Evolutionary conservation across 2,329 filamentous ascomycete species (phyloP), one percentile per base, ranked within the genome.

Genomic region (Ramichloridium luteum): DNA sequence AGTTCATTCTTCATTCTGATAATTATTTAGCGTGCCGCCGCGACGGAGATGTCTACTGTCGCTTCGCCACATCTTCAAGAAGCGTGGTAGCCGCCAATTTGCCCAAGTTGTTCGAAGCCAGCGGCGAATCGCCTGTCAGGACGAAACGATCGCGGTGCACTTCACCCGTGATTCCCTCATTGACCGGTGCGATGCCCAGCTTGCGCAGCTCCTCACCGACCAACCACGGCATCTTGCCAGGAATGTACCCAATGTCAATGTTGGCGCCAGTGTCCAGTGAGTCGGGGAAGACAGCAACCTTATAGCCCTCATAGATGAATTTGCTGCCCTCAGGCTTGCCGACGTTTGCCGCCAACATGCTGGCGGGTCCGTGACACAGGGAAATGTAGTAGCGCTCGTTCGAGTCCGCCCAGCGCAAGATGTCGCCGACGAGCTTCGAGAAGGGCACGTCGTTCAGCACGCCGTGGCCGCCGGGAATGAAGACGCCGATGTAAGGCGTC

Each of bases 161-260:
- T 17, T 38, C 32, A 13, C 41, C 39, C 5, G 41, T 44, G 16
- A 42, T 44, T 3, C 31, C 31, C 5, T 25, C 30, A 27, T 44
- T 42, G 12, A 44, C 23, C 5, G 34, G 36, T 16, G 23, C 31
- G 13, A 44, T 29, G 8, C 39, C 41, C 9, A 36, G 28, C 34
- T 42, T 40, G 4, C 34, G 28, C 12, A 44, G 37, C 13, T 40
- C 27, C 28, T 44, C 41, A 6, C 41, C 41, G 2, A 44, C 41
- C 9, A 42, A 28, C 41, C 39, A 44, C 9, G 32, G 37, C 41
- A 44, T 40, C 39, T 40, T 44, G n/a, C 41, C 39, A 1, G 41
- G 41, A 12, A 44, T 40, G 17, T 44, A 44, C 3, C 41, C 39
- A 25, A 44, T 44, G 18, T 44, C 41, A 31, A 44, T 38, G 14